Conservation (phyloP, 495 filamentous ascomycete species). For the Aspergillus asperescens region DNA sequence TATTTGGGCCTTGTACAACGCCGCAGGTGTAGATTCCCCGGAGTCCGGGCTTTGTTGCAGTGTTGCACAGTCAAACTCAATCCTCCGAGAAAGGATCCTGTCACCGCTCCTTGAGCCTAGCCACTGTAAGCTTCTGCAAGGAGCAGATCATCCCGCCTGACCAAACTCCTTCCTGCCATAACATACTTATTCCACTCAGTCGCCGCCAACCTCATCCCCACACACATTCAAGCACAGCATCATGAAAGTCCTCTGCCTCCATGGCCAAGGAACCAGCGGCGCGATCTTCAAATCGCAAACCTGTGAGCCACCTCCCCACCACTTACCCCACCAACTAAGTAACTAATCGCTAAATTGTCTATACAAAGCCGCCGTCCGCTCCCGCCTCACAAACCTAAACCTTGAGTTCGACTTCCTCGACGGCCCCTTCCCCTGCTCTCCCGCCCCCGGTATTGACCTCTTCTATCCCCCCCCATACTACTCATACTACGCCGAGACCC, state of each 20-base stretch:
- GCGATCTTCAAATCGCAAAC: constrained; percentile 56
- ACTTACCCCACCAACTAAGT: constrained; percentile 6
- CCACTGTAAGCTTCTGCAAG: constrained; percentile 1
- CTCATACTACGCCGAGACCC: constrained; percentile 41
- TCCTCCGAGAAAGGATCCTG: background rate
- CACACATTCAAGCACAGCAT: constrained; percentile 3
- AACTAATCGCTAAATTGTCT: background rate
- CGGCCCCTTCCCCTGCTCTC: constrained; percentile 36
- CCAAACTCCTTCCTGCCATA: too few relatives aligned
- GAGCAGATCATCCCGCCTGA: background rate
- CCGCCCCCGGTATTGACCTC: constrained; percentile 50
- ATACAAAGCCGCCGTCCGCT: constrained; percentile 36
- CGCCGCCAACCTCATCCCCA: background rate
- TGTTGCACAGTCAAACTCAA: background rate
- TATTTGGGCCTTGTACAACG: background rate
- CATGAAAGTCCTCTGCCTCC: constrained; percentile 59
- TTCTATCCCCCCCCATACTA: constrained; percentile 48
- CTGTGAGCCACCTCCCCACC: constrained; percentile 35
- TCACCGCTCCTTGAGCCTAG: background rate
- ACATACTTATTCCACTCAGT: too few relatives aligned
- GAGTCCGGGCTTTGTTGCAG: too few relatives aligned
- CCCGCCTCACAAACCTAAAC: constrained; percentile 28
- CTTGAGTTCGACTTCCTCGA: constrained; percentile 55
- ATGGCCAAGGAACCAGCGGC: constrained; percentile 57
- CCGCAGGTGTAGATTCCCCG: background rate